phyloP scores from a whole-genome alignment of 1,284 basidiomycete species.

The Puccinia hordei region DNA sequence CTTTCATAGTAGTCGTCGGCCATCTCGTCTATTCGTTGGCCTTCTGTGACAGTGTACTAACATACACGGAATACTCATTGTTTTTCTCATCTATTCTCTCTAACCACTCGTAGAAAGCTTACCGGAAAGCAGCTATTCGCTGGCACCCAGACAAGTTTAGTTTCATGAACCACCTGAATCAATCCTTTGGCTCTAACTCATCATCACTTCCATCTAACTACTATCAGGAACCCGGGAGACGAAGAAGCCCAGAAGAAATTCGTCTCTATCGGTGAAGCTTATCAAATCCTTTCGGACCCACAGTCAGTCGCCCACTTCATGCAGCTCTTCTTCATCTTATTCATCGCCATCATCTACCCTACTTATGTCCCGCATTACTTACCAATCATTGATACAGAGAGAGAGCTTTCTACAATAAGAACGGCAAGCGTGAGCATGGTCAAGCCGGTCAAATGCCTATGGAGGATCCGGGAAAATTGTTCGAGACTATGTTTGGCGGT shows the following conservation, averaged over 20 bases:
- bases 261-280: conserved; percentile 49
- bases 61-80: background rate
- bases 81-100: background rate
- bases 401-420: conserved; percentile 59
- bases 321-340: background rate
- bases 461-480: conserved; percentile 52
- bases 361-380: no score
- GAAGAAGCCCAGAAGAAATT: conserved; percentile 49
- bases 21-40: background rate
- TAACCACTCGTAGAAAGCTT: conserved; percentile 55
- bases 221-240: conserved; percentile 39
- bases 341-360: background rate
- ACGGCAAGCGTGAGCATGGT: conserved; percentile 58
- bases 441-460: conserved; percentile 41
- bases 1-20: background rate
- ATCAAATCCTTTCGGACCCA: conserved; percentile 49
- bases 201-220: background rate
- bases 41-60: background rate
- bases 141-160: conserved; percentile 57
- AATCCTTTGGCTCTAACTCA: background rate
- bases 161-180: background rate
- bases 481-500: conserved; percentile 59
- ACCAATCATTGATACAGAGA: conserved; percentile 53
- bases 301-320: conserved; percentile 26
- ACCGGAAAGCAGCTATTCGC: conserved; percentile 59